Percentiles rank a stretch among this genome's conserved stretches.
Conservation (phyloP, 768 basidiomycete species). For the Austroboletus festivus region DNA sequence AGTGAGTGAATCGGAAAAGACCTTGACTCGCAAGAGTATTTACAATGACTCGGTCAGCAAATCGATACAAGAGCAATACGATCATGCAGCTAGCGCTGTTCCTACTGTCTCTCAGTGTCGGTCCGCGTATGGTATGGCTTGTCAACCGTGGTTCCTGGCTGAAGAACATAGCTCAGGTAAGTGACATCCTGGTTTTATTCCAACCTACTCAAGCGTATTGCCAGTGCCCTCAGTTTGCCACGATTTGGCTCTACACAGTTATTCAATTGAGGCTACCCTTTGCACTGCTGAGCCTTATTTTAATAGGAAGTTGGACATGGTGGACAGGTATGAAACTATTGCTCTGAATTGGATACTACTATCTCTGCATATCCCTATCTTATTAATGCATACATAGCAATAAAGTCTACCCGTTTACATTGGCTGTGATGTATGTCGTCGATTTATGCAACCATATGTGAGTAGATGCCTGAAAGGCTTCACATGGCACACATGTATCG, state of each 20-base stretch:
- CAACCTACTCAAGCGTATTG: constrained; percentile 3
- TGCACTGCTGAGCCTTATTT: constrained; percentile 52
- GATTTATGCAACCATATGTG: constrained; percentile 1
- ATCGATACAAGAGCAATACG: constrained; percentile 56
- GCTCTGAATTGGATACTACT: constrained; percentile 18
- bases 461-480: not conserved
- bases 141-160: constrained; percentile 69
- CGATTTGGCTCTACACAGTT: constrained; percentile 74
- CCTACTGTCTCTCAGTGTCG: constrained; percentile 51
- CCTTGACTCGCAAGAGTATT: not conserved
- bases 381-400: not conserved
- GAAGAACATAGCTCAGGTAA: constrained; percentile 72
- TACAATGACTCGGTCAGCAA: constrained; percentile 39
- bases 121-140: constrained; percentile 67
- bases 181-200: not conserved
- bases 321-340: constrained; percentile 55
- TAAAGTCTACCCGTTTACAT: not conserved
- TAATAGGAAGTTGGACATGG: constrained; percentile 58
- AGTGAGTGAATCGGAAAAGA: constrained; percentile 17
- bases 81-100: constrained; percentile 58
- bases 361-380: not conserved
- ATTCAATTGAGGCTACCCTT: constrained; percentile 66
- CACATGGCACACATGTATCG: constrained; percentile 3
- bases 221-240: constrained; percentile 75
- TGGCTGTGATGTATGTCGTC: constrained; percentile 11